A percentile compares a stretch with the other conserved stretches of the same genome.
Conservation (phyloP, 2,329 filamentous ascomycete species). For the Alternaria atra region DNA sequence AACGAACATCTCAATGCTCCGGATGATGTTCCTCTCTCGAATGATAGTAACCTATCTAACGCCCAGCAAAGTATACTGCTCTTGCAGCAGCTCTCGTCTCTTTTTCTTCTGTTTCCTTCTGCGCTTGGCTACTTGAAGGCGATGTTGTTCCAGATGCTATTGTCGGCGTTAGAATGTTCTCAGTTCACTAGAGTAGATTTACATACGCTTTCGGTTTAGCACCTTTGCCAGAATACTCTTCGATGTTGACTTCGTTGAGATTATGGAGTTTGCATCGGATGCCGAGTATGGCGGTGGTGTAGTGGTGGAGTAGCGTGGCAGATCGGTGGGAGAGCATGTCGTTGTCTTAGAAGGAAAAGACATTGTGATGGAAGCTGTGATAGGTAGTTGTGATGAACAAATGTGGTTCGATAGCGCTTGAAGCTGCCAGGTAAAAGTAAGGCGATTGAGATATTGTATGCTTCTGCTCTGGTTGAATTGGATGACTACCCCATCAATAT, state of each 20-base stretch:
- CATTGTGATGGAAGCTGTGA: constrained; percentile 1
- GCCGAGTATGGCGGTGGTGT: constrained; percentile 21
- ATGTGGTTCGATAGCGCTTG: not conserved
- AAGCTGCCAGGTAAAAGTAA: not conserved
- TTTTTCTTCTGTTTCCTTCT: constrained; percentile 8
- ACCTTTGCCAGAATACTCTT: constrained; percentile 26
- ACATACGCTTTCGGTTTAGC: constrained; percentile 24
- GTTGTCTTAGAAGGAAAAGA: constrained; percentile 1
- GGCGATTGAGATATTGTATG: not conserved
- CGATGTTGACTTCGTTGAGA: constrained; percentile 21
- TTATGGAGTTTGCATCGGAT: constrained; percentile 17
- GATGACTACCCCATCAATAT: not conserved
- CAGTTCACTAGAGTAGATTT: not conserved
- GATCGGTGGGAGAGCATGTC: not conserved
- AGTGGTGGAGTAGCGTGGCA: constrained; percentile 7
- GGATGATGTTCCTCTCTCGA: not conserved
- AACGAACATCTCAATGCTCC: not conserved
- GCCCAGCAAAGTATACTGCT: constrained; percentile 18
- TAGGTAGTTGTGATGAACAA: not conserved
- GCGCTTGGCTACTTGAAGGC: constrained; percentile 1
- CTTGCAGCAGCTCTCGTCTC: constrained; percentile 20
- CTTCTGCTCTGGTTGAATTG: not conserved
- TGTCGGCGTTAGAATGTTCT: not conserved
- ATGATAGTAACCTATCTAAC: not conserved
- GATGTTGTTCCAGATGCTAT: constrained; percentile 1